Conservation (phyloP, 768 basidiomycete species). For the Hemileccinum impolitum region DNA sequence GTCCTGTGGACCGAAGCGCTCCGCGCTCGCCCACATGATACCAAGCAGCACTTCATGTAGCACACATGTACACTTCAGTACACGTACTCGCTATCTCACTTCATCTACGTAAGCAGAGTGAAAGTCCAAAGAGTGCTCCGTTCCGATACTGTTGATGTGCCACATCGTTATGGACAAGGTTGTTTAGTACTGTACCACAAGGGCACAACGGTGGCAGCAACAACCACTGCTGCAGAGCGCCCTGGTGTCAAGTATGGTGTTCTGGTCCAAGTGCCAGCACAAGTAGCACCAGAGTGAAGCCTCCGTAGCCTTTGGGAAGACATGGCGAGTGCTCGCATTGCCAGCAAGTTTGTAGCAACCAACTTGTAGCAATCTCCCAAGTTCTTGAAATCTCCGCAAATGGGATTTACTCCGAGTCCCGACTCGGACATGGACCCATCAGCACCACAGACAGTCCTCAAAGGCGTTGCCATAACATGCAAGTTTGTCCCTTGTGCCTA, state of each 20-base stretch:
- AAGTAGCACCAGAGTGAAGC: conserved; percentile 9
- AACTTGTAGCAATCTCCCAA: neutral
- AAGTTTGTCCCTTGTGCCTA: conserved; percentile 55
- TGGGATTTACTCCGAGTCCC: neutral
- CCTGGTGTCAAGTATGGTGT: neutral
- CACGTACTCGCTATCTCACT: no score
- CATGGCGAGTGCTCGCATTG: conserved; percentile 8
- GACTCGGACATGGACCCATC: conserved; percentile 30
- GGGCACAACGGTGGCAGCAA: conserved; percentile 26
- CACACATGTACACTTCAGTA: no score
- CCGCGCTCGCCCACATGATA: no score
- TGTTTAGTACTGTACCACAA: conserved; percentile 38
- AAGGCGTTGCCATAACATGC: conserved; percentile 69
- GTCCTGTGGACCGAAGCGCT: no score
- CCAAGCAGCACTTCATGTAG: no score
- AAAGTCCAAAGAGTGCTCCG: no score
- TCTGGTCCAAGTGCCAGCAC: conserved; percentile 1
- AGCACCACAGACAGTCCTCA: conserved; percentile 43
- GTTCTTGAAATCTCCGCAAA: neutral
- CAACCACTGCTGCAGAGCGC: conserved; percentile 16
- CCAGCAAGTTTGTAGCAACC: neutral
- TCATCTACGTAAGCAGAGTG: no score
- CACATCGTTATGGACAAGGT: conserved; percentile 38
- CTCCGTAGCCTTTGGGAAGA: conserved; percentile 2
- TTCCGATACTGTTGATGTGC: no score